These are phyloP conservation scores for Boletales sp. DNA, from an alignment of 768 basidiomycete species.

Conservation along the genomic window DNA sequence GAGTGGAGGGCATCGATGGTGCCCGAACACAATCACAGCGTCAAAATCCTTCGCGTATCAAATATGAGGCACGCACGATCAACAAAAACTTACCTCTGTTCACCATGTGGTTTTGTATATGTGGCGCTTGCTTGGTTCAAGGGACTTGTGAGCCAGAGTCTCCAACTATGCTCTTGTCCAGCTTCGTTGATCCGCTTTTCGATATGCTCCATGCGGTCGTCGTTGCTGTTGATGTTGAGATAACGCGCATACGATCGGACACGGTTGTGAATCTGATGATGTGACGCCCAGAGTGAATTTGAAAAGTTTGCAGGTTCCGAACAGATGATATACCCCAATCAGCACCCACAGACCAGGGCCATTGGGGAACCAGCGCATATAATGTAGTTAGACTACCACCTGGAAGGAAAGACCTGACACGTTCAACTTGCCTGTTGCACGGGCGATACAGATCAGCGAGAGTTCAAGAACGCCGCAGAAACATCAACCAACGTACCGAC, in stretches of 20 bases:
- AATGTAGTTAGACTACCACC: background rate
- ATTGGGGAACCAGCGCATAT: slow-evolving; percentile 6
- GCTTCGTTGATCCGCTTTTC: slow-evolving; percentile 33
- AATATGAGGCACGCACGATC: background rate
- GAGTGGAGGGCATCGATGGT: slow-evolving; percentile 3
- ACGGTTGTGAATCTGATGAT: slow-evolving; percentile 35
- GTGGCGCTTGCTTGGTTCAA: slow-evolving; percentile 17
- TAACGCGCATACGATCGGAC: slow-evolving; percentile 40
- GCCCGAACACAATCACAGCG: slow-evolving; percentile 25
- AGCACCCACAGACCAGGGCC: slow-evolving; percentile 16
- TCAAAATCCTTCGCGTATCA: slow-evolving; percentile 12
- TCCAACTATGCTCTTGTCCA: slow-evolving; percentile 35
- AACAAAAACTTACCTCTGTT: slow-evolving; percentile 7
- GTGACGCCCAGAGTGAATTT: slow-evolving; percentile 22
- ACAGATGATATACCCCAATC: slow-evolving; percentile 5
- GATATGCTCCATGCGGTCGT: slow-evolving; percentile 42
- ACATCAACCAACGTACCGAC: slow-evolving; percentile 3
- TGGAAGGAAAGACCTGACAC: background rate
- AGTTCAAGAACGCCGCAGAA: too few relatives aligned
- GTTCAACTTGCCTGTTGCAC: too few relatives aligned
- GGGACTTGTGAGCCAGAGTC: slow-evolving; percentile 31
- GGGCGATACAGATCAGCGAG: background rate
- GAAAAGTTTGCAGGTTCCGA: background rate
- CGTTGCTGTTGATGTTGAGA: slow-evolving; percentile 41
- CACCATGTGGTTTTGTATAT: slow-evolving; percentile 32